Percentiles rank a stretch among this genome's conserved stretches.
These are phyloP conservation scores for Copromyces sp. DNA, from an alignment of 495 filamentous ascomycete genomes.

Conservation along the genomic window DNA sequence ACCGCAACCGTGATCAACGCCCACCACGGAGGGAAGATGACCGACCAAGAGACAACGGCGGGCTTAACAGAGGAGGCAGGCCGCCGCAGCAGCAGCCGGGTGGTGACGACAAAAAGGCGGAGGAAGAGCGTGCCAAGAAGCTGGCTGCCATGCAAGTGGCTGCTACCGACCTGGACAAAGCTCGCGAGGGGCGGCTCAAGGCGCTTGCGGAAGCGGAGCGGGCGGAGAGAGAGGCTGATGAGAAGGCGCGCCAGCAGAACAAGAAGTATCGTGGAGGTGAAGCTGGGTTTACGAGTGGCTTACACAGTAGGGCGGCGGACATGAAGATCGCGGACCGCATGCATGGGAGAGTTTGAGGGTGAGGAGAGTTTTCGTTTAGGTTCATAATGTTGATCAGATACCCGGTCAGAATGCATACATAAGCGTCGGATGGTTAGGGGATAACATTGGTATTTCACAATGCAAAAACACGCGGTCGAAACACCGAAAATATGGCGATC, in stretches of 20 bases:
- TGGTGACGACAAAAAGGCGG: conserved; percentile 8
- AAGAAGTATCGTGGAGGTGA: conserved; percentile 48
- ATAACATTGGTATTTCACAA: background rate
- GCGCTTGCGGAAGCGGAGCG: conserved; percentile 57
- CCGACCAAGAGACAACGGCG: background rate
- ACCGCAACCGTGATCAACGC: conserved; percentile 6
- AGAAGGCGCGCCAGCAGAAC: conserved; percentile 43
- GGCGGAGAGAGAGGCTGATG: conserved; percentile 52
- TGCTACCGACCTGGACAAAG: conserved; percentile 65
- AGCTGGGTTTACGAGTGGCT: conserved; percentile 47
- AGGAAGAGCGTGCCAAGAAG: conserved; percentile 52
- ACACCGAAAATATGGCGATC: background rate
- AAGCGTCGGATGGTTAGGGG: background rate
- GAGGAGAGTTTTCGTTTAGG: background rate
- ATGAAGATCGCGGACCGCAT: conserved; percentile 38
- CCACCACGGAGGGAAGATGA: background rate
- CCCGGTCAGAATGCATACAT: background rate
- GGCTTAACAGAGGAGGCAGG: conserved; percentile 5
- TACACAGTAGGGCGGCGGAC: conserved; percentile 50
- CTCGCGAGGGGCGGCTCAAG: conserved; percentile 61
- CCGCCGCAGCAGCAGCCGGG: background rate
- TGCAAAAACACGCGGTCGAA: background rate
- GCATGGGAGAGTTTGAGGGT: background rate
- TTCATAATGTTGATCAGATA: background rate
- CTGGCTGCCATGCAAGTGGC: conserved; percentile 82